Conservation (phyloP, 2,329 filamentous ascomycete genomes). For the Aspergillus aculeatinus region DNA sequence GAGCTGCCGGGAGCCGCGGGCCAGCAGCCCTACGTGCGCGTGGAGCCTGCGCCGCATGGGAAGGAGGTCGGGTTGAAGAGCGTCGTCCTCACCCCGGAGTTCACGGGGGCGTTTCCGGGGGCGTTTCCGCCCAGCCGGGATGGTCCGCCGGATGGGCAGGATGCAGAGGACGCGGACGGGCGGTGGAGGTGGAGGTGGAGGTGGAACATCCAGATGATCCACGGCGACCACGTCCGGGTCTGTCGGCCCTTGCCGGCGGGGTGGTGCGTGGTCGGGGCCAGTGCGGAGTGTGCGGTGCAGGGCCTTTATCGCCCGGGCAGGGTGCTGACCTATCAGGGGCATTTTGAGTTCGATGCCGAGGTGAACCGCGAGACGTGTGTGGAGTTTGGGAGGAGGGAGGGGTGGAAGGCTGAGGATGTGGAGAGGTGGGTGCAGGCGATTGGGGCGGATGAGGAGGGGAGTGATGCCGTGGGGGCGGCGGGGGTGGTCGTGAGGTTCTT, state of each 20-base stretch:
- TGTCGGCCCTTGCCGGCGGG: constrained; percentile 10
- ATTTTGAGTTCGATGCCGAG: constrained; percentile 29
- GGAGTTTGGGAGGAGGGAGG: constrained; percentile 20
- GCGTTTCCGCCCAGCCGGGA: neutral
- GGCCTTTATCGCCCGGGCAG: constrained; percentile 22
- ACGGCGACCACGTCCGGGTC: constrained; percentile 31
- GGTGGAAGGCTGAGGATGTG: constrained; percentile 23
- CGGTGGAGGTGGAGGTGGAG: constrained; percentile 28
- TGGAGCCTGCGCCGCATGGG: constrained; percentile 23
- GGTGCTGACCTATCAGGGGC: constrained; percentile 28
- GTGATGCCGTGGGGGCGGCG: constrained; percentile 35
- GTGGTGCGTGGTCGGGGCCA: constrained; percentile 26
- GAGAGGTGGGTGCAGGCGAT: constrained; percentile 22
- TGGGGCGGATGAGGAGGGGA: constrained; percentile 20
- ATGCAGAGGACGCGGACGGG: neutral
- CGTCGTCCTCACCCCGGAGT: constrained; percentile 22
- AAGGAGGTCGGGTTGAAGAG: constrained; percentile 33
- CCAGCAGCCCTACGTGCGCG: constrained; percentile 10
- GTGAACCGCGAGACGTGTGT: constrained; percentile 20
- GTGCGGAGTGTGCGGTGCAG: constrained; percentile 21
- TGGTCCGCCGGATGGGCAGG: neutral
- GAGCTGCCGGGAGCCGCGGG: neutral
- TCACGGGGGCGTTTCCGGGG: constrained; percentile 9
- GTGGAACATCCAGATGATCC: constrained; percentile 31
- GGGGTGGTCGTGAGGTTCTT: constrained; percentile 34